A percentile compares a stretch with the other conserved stretches of the same genome.
phyloP scores from a whole-genome alignment of 768 basidiomycete species.

The Mycena olivaceomarginata region DNA sequence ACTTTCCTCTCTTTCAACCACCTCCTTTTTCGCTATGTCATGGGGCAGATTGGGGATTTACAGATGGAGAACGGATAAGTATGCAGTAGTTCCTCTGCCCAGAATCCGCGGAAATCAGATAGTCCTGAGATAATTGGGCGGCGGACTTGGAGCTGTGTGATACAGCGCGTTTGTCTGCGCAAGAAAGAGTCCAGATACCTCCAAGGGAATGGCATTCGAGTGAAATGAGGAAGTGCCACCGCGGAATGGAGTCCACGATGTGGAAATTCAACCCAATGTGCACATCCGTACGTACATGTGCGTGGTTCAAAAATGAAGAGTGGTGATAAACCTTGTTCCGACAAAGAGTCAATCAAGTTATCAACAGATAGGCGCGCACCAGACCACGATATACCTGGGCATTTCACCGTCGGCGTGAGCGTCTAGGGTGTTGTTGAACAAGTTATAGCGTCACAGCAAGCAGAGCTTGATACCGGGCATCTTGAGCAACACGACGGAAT shows the following conservation, averaged over 20 bases:
- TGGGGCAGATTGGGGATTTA: too few species aligned
- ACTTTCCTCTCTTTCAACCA: neutral
- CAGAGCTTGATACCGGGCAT: too few species aligned
- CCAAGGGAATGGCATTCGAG: slow-evolving; percentile 9
- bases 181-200: slow-evolving; percentile 16
- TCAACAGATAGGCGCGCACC: slow-evolving; percentile 4
- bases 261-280: neutral
- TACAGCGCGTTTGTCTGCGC: slow-evolving; percentile 1
- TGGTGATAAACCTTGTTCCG: slow-evolving; percentile 1
- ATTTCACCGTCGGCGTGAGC: neutral
- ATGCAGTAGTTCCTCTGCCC: neutral
- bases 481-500: too few species aligned
- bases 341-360: slow-evolving; percentile 8
- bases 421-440: neutral
- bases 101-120: neutral
- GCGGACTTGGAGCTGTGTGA: slow-evolving; percentile 4
- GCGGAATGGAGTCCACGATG: neutral
- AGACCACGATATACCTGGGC: too few species aligned
- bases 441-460: neutral
- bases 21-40: neutral
- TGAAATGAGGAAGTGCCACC: neutral
- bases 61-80: neutral
- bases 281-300: slow-evolving; percentile 17
- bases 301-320: slow-evolving; percentile 20
- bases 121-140: neutral